Conservation (phyloP, 106 monocot species). For the Allium sativum region DNA sequence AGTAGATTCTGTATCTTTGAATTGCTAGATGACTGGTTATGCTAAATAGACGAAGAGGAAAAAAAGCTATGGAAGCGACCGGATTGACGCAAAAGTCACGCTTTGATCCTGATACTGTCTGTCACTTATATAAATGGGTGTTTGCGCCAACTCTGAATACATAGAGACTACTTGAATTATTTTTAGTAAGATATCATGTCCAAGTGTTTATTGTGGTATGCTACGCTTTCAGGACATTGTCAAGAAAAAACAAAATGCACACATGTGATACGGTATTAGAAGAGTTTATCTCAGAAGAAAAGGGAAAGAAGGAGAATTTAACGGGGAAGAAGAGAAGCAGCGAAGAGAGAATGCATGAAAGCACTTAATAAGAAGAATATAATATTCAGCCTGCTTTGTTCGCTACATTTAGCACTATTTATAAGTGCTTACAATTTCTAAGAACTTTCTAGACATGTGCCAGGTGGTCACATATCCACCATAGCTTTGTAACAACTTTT, state of each 20-base stretch:
- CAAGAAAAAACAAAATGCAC: constrained; percentile 32
- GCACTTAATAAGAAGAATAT: no score
- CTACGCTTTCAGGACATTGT: constrained; percentile 53
- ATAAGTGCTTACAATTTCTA: no score
- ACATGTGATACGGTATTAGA: no score
- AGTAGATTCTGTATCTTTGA: constrained; percentile 72
- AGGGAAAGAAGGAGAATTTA: no score
- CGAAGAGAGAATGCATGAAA: no score
- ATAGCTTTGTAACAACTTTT: no score
- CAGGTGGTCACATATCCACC: no score
- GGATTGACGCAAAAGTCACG: constrained; percentile 35
- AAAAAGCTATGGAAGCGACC: constrained; percentile 35
- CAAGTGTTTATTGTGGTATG: constrained; percentile 54
- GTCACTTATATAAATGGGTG: constrained; percentile 50
- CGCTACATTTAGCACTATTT: no score
- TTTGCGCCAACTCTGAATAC: constrained; percentile 47
- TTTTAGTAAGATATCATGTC: constrained; percentile 55
- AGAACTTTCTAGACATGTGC: no score
- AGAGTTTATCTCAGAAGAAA: no score
- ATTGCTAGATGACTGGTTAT: constrained; percentile 62
- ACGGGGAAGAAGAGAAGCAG: no score
- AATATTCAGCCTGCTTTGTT: no score
- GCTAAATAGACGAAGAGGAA: constrained; percentile 33
- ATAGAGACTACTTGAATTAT: constrained; percentile 34
- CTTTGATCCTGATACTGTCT: constrained; percentile 63